A percentile compares a stretch with the other conserved stretches of the same genome.
phyloP scores from a whole-genome alignment of 2,329 filamentous ascomycete species.

The Curvularia sp. region DNA sequence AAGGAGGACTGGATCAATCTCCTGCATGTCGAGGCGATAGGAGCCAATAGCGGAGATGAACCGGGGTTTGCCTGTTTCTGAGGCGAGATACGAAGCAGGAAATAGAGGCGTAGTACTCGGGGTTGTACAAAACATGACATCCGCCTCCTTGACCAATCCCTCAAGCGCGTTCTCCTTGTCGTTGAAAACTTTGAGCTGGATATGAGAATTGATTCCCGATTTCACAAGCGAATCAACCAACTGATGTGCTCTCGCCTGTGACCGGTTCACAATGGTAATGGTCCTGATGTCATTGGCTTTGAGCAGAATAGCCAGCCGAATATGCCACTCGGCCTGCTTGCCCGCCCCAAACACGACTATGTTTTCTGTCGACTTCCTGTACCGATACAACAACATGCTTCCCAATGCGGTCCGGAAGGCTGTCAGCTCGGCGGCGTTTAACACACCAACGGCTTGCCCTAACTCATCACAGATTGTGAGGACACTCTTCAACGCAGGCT shows the following conservation, averaged over 20 bases:
- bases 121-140: conserved; percentile 60
- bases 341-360: conserved; percentile 59
- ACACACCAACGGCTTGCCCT: conserved; percentile 69
- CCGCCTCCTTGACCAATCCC: conserved; percentile 26
- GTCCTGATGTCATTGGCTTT: conserved; percentile 42
- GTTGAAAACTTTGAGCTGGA: conserved; percentile 1
- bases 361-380: conserved; percentile 30
- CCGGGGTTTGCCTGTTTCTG: conserved; percentile 16
- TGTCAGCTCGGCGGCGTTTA: conserved; percentile 77
- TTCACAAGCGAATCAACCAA: conserved; percentile 17
- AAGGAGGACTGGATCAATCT: conserved; percentile 56
- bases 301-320: conserved; percentile 53
- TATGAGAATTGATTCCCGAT: background rate
- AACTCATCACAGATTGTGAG: conserved; percentile 62
- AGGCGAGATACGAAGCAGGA: conserved; percentile 42
- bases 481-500: conserved; percentile 64
- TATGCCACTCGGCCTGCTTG: conserved; percentile 60
- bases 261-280: conserved; percentile 38
- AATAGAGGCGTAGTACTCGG: conserved; percentile 57
- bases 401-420: conserved; percentile 81
- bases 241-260: conserved; percentile 15
- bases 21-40: conserved; percentile 54
- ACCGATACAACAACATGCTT: conserved; percentile 64
- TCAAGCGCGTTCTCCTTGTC: background rate
- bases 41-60: conserved; percentile 42